Conservation (phyloP, 2,329 filamentous ascomycete species). For the Cercospora sojina region DNA sequence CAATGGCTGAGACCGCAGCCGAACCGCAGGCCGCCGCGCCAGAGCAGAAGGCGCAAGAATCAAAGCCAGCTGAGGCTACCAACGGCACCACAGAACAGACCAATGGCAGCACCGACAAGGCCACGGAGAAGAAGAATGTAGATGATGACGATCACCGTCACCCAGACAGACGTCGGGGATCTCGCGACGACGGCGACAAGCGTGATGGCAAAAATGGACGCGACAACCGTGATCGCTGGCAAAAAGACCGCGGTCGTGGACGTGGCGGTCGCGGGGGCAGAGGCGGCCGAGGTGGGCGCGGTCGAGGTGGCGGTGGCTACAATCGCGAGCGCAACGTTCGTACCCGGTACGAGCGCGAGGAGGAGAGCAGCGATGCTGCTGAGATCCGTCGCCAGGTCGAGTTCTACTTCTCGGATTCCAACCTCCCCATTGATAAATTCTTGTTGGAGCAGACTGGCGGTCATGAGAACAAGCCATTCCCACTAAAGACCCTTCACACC, state of each 20-base stretch:
- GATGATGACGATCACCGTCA: conserved; percentile 24
- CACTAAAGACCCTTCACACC: conserved; percentile 71
- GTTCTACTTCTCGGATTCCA: conserved; percentile 93
- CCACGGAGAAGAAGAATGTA: conserved; percentile 19
- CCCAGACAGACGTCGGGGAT: conserved; percentile 15
- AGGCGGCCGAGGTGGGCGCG: conserved; percentile 13
- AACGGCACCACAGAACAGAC: conserved; percentile 22
- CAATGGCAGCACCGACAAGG: conserved; percentile 20
- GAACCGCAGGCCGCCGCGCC: conserved; percentile 26
- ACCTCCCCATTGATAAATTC: conserved; percentile 85
- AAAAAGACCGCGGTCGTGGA: conserved; percentile 16
- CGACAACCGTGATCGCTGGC: conserved; percentile 21
- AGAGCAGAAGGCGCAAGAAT: conserved; percentile 20
- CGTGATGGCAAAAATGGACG: conserved; percentile 23
- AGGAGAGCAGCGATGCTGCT: conserved; percentile 72
- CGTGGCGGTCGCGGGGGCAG: conserved; percentile 21
- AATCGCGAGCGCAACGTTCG: conserved; percentile 25
- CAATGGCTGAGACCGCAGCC: conserved; percentile 25
- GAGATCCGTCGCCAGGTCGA: conserved; percentile 90
- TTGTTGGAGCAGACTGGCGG: conserved; percentile 77
- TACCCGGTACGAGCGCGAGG: conserved; percentile 48
- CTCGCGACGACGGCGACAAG: conserved; percentile 18
- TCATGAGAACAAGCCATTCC: conserved; percentile 75
- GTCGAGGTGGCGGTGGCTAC: conserved; percentile 20
- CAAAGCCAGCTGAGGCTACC: conserved; percentile 23